phyloP scores from a whole-genome alignment of 2,329 filamentous ascomycete genomes.

The Claviceps arundinis region DNA sequence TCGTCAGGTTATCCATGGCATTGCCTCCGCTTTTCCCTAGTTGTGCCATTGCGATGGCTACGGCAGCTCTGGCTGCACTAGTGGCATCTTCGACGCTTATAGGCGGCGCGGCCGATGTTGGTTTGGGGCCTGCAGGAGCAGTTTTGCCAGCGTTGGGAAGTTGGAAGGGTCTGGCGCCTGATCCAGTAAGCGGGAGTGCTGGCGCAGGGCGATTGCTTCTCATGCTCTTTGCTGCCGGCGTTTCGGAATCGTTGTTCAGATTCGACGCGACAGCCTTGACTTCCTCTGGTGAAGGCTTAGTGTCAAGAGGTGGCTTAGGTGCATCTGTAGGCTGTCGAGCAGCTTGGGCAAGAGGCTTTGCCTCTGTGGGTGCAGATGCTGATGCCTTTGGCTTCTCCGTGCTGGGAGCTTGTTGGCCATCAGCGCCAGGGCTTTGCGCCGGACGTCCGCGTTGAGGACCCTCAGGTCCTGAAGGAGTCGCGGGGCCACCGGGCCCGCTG shows the following conservation, averaged over 20 bases:
- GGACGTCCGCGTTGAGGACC: slow-evolving; percentile 43
- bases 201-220: slow-evolving; percentile 43
- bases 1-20: slow-evolving; percentile 56
- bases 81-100: slow-evolving; percentile 51
- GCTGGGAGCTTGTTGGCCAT: slow-evolving; percentile 33
- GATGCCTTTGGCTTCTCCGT: slow-evolving; percentile 34
- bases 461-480: slow-evolving; percentile 46
- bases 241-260: slow-evolving; percentile 23
- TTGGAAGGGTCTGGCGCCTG: slow-evolving; percentile 25
- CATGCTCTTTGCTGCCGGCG: slow-evolving; percentile 20
- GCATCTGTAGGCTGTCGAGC: slow-evolving; percentile 33
- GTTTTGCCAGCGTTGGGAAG: slow-evolving; percentile 16
- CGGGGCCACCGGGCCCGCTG: slow-evolving; percentile 20
- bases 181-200: slow-evolving; percentile 49
- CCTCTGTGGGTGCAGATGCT: slow-evolving; percentile 35
- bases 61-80: slow-evolving; percentile 60
- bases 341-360: slow-evolving; percentile 37
- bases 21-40: slow-evolving; percentile 34
- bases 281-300: slow-evolving; percentile 45
- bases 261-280: slow-evolving; percentile 31
- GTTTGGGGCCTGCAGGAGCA: slow-evolving; percentile 22
- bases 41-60: slow-evolving; percentile 70
- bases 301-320: slow-evolving; percentile 52
- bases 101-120: slow-evolving; percentile 21
- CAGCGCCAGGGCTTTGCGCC: slow-evolving; percentile 18